Evolutionary conservation across 768 basidiomycete genomes (phyloP), one percentile per base, ranked within the genome.

Genomic region (Daedalea quercina): DNA sequence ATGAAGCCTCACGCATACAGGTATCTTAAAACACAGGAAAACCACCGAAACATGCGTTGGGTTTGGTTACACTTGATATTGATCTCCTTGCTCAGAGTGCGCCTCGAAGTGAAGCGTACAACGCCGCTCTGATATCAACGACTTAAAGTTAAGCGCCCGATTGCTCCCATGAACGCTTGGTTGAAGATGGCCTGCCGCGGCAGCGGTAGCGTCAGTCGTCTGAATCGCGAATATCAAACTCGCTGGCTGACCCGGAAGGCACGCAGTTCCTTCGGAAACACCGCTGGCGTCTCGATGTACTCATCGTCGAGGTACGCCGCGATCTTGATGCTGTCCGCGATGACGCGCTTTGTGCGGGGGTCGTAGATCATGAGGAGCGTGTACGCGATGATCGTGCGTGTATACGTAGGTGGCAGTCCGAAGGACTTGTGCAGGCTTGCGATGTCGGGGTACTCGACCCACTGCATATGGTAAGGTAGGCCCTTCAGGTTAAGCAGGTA

Each of bases 371-470:
- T 56, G 19, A 62, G 65, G 28, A 65, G 55, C 17, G 60, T 65
- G 56, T 65, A 67, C 37, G 63, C 55, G 24, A 61, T 50, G 25
- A 65, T 64, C 17, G 47, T 62, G 15, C 43, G 43, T 6, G 37
- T 6, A 6, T 40, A 6, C 0, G 73, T 75, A 13, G 76, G 70
- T 1, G 58, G 51, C 1, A 73, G 70, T 0, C 73, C 72, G 20
- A 73, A 52, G 50, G 71, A 64, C 51, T 68, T 67, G 60, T 63
- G 63, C 44, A 64, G 57, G 0, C 47, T 19, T 47, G 64, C 71
- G 46, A 84, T 75, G 47, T 82, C 76, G 2, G 75, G 75, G 54
- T 71, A 77, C 54, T 81, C 79, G 50, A 81, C 61, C 74, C 75
- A 78, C 40, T 73, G 69, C 3, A 78, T 80, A 57, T 67, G 71